phyloP scores from a whole-genome alignment of 768 basidiomycete species.

The Auricularia heimuer region DNA sequence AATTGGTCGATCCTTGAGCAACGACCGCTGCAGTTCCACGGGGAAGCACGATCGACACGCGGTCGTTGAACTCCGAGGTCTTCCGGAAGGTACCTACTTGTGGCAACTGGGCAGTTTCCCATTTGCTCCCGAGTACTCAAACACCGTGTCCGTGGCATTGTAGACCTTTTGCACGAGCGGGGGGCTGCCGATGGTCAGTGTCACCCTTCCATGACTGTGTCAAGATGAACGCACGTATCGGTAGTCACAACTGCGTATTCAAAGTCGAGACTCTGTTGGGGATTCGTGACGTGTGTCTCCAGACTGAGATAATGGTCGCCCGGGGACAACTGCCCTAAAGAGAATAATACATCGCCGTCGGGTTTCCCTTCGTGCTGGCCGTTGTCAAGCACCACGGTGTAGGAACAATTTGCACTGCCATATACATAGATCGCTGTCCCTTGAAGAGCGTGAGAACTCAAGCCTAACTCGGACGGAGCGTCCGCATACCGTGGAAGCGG shows the following conservation, averaged over 20 bases:
- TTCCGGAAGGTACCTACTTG: not conserved
- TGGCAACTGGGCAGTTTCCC: not conserved
- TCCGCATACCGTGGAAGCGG: not conserved
- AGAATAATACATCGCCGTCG: not conserved
- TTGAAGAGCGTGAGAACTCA: not conserved
- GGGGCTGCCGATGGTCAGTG: not conserved
- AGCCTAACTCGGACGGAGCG: not conserved
- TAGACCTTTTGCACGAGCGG: not conserved
- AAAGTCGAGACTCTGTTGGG: not conserved
- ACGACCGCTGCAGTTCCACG: not conserved
- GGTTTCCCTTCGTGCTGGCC: not conserved
- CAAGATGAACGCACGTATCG: not conserved
- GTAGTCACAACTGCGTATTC: not conserved
- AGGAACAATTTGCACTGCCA: not conserved
- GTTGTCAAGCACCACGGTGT: not conserved
- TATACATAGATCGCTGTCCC: not conserved
- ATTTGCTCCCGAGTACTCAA: not conserved
- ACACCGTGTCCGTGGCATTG: not conserved
- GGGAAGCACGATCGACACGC: not conserved
- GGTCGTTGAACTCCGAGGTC: not conserved
- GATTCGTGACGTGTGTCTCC: not conserved
- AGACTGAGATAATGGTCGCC: not conserved
- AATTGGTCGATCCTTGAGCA: not conserved
- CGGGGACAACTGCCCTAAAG: not conserved
- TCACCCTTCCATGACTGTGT: not conserved